Evolutionary conservation across 495 filamentous ascomycete genomes (phyloP), one percentile per base, ranked within the genome.

Genomic region (Mytilinidion resinicola): DNA sequence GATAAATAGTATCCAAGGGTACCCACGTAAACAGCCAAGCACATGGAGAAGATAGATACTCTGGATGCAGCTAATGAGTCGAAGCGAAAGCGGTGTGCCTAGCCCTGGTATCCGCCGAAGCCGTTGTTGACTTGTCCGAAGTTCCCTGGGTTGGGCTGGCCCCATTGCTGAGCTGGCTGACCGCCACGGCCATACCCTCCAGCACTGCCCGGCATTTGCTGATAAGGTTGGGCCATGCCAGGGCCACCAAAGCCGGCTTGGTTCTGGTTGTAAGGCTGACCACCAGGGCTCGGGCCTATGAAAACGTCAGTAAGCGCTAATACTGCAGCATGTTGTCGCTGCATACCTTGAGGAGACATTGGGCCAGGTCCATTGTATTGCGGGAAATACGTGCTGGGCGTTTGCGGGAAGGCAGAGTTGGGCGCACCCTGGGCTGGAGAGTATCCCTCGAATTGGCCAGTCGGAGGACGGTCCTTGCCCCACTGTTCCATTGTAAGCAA

Each of bases 391-490:
- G 88, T 83, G 38, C 81, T 83, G 9, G 89, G 89, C 0, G 85
- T 88, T 66, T 85, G 82, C 59, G 86, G 85, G 78, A 73, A 76
- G 15, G 69, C 73, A 41, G 74, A 88, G 64, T 85, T 87, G 56
- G 87, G 87, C 9, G 77, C 53, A 14, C 56, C 76, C 65, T 82
- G 81, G 64, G 88, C 89, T 60, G 88, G 84, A 61, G 90, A 90
- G 54, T 62, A 72, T 58, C 85, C 89, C 61, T 90, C 85, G 64
- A 87, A 84, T 67, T 91, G 82, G 53, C 86, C 86, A 62, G 85
- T 90, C 15, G 95, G 91, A 37, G 90, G 90, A 71, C 95, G 93
- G 75, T 98, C 93, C 76, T 98, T 98, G 73, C 93, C 93, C 93
- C 93, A 98, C 92, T 97, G 68, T 51, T 54, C 5, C 19, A 7